A percentile compares a stretch with the other conserved stretches of the same genome.
phyloP scores from a whole-genome alignment of 805 yeast genomes.

The Cyberlindnera mrakii region DNA sequence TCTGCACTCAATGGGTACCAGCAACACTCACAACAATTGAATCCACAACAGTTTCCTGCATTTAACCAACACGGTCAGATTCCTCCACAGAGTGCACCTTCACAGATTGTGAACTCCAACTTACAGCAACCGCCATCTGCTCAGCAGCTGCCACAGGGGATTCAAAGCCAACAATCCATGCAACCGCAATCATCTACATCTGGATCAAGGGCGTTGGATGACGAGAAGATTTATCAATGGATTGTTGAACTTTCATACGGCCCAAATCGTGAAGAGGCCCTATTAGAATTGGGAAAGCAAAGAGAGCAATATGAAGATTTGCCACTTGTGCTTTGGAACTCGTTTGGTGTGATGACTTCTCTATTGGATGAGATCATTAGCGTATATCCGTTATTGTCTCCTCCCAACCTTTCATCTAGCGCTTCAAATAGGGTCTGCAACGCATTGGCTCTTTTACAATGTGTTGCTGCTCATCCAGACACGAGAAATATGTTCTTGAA shows the following conservation, averaged over 20 bases:
- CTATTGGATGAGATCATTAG: slow-evolving; percentile 82
- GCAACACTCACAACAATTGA: slow-evolving; percentile 3
- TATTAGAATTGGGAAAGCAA: slow-evolving; percentile 86
- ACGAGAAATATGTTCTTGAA: slow-evolving; percentile 78
- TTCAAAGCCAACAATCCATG: slow-evolving; percentile 7
- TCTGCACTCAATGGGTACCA: slow-evolving; percentile 6
- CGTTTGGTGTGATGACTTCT: slow-evolving; percentile 94
- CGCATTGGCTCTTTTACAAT: slow-evolving; percentile 88
- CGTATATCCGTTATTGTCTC: slow-evolving; percentile 84
- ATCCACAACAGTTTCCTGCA: slow-evolving; percentile 15
- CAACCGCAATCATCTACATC: slow-evolving; percentile 11
- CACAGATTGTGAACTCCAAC: slow-evolving; percentile 1
- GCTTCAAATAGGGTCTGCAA: slow-evolving; percentile 91
- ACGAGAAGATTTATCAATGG: slow-evolving; percentile 85
- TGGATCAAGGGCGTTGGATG: slow-evolving; percentile 47
- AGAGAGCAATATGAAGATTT: slow-evolving; percentile 92
- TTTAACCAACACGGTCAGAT: slow-evolving; percentile 7
- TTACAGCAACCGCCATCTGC: slow-evolving; percentile 13
- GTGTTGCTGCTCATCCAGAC: slow-evolving; percentile 93
- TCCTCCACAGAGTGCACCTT: slow-evolving; percentile 10
- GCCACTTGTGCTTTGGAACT: slow-evolving; percentile 90
- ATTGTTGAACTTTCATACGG: slow-evolving; percentile 86
- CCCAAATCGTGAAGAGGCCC: slow-evolving; percentile 86
- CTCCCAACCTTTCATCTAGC: slow-evolving; percentile 80
- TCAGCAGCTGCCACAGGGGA: slow-evolving; percentile 2